Conservation (phyloP, 1,284 basidiomycete genomes). For the Cystobasidium pallidum region DNA sequence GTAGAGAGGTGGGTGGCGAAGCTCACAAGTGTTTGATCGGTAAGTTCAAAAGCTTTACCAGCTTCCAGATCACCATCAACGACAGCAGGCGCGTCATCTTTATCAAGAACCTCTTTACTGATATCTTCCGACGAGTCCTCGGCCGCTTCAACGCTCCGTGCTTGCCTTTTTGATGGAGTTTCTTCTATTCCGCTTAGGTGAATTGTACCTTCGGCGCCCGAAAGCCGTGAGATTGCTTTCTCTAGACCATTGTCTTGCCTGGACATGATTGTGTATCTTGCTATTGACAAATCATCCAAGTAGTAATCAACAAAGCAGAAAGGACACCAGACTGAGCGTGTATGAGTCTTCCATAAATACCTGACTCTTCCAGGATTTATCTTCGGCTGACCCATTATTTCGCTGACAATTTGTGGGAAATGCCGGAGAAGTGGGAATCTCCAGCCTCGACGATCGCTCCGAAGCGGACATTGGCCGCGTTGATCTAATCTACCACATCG, state of each 20-base stretch:
- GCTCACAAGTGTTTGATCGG: conserved; percentile 31
- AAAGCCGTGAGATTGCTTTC: conserved; percentile 18
- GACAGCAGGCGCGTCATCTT: neutral
- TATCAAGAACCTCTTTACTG: conserved; percentile 1
- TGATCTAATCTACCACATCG: conserved; percentile 16
- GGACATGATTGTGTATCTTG: neutral
- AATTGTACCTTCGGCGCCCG: conserved; percentile 18
- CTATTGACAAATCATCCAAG: neutral
- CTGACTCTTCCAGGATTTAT: neutral
- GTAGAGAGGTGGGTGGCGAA: conserved; percentile 10
- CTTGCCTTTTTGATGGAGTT: conserved; percentile 4
- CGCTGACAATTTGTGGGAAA: conserved; percentile 17
- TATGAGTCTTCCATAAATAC: neutral
- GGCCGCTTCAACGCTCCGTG: neutral
- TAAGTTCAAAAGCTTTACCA: conserved; percentile 27
- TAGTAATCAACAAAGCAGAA: neutral
- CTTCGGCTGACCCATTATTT: conserved; percentile 9
- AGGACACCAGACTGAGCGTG: neutral
- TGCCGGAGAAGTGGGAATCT: neutral
- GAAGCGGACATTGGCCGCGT: conserved; percentile 7
- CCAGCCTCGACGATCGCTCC: neutral
- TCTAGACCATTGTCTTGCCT: conserved; percentile 2
- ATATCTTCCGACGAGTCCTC: neutral
- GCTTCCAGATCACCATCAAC: conserved; percentile 10
- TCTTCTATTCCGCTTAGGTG: conserved; percentile 2